Evolutionary conservation across 257 asterid species (phyloP), one percentile per base, ranked within the genome.

Genomic region (Plantago major): DNA sequence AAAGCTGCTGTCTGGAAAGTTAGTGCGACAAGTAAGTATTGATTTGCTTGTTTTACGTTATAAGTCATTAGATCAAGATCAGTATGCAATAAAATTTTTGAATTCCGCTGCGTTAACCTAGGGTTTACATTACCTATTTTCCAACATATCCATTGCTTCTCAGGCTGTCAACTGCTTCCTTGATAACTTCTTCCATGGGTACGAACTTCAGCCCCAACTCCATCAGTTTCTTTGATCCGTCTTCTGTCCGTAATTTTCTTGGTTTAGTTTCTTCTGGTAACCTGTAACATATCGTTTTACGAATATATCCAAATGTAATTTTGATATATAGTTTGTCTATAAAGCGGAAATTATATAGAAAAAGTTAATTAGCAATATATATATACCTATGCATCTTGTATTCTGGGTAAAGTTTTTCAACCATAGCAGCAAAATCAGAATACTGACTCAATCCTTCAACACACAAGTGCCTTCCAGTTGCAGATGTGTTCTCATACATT

Each of bases 391-490:
- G 95, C 56, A 85, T 22, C 5, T 80, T 75, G 75, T 80, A 90
- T 67, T 85, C 88, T 7, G 94, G 96, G 76, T 63, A 85, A 38
- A 85, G 85, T 72, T 85, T 84, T 0, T 83, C 89, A 63, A 88
- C 87, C 79, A 80, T 84, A 67, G 95, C 85, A 15, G 91, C 95
- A 60, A 90, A 80, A 67, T 88, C 96, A 12, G 90, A 87, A 52
- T 68, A 90, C 47, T 78, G 94, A 68, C 89, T 60, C 64, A 85
- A 77, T 62, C 91, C 83, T 78, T 90, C 95, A 43, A 84, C 80
- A 57, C 98, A 88, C 66, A 85, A 0, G 75, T 90, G 94, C 72
- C 98, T 74, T 66, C 95, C 98, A 11, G 72, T 76, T n/a, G 96
- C 82, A 12, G 86, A 70, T 49, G 73, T 58, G 81, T 83, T 83